Evolutionary conservation across 2,329 filamentous ascomycete species (phyloP), one percentile per base, ranked within the genome.

Genomic region (Hirsutella minnesotensis): DNA sequence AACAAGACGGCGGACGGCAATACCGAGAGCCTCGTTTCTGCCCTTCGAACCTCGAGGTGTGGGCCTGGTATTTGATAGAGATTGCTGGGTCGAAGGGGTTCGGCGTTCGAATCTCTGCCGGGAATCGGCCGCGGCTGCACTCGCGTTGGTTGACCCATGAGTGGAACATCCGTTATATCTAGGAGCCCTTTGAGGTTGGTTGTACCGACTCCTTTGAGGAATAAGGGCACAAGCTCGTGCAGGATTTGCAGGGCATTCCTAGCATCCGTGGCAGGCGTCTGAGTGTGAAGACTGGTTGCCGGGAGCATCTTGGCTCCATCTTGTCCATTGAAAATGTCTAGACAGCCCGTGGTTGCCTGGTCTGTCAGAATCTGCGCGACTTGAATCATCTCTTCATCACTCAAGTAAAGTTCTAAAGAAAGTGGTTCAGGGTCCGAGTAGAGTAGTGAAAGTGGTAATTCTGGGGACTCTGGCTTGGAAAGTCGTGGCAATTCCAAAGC

Each of bases 1-100:
- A 92, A 94, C 1, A 73, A 66, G 18, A 90, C 66, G 0, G 84
- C 82, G 1, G 85, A 76, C 2, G 86, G 83, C 19, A 90, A 67
- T 33, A 94, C 68, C 10, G 87, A 86, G 44, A 88, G 73, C 39
- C 74, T 75, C 2, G 72, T 71, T 33, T 87, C 82, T 18, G 79
- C 75, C 42, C 86, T 73, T 39, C 81, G 79, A 10, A 94, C 68
- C 49, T 86, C 79, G 31, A 92, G 65, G 53, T 85, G 81, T 2
- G 86, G 85, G 1, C 79, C 67, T 2, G 75, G 73, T 2, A 92
- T 75, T 34, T 70, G 67, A 49, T 83, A 83, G 3, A 81, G 61
- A 47, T 69, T 73, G 41, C 62, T 73, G 0, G 69, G 63, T 43
- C 68, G 70, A 37, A 68, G 56, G 38, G 69, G 65, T 40, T 77